Evolutionary conservation across 1,284 basidiomycete genomes (phyloP), one percentile per base, ranked within the genome.

Genomic region (Trametes polyzona): DNA sequence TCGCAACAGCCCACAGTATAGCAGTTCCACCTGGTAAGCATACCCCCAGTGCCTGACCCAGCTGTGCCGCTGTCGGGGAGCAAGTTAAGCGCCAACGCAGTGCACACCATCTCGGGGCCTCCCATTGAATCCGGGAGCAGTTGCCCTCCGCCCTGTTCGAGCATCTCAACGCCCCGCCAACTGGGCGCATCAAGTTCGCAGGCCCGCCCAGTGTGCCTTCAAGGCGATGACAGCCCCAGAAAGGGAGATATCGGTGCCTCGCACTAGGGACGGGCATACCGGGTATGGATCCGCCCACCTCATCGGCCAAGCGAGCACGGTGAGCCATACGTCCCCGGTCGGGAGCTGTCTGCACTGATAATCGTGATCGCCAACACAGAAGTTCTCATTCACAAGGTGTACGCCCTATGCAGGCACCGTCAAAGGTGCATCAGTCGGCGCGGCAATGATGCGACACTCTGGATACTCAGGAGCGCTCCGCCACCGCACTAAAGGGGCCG

Each of bases 141-240:
- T 37, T 19, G n/a, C n/a, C 21, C n/a, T 12, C 33, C 27, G n/a
- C 33, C 46, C 19, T 24, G 26, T 47, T n/a, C 9, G 35, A 24
- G 6, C 21, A 37, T 17, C 16, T 9, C 36, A 24, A 48, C 36
- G 47, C 33, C 47, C 39, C 35, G 37, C 24, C 23, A 19, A 21
- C 19, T 12, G 48, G 23, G 48, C 48, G 48, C 48, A 40, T 50
- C 48, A 50, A 30, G 1, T 10, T 7, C 29, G 17, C 36, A 49
- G 29, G 27, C 37, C 27, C 48, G 29, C 37, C n/a, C 48, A n/a
- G n/a, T 48, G 37, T 19, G 37, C 48, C 48, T 40, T n/a, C n/a
- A n/a, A n/a, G n/a, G n/a, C n/a, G n/a, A n/a, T n/a, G n/a, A n/a
- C n/a, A n/a, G n/a, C n/a, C n/a, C n/a, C n/a, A n/a, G n/a, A n/a